Percentiles rank a stretch among this genome's conserved stretches.
Evolutionary conservation across 2,329 filamentous ascomycete species (phyloP).

Genomic region (Emergomyces pasteurianus): DNA sequence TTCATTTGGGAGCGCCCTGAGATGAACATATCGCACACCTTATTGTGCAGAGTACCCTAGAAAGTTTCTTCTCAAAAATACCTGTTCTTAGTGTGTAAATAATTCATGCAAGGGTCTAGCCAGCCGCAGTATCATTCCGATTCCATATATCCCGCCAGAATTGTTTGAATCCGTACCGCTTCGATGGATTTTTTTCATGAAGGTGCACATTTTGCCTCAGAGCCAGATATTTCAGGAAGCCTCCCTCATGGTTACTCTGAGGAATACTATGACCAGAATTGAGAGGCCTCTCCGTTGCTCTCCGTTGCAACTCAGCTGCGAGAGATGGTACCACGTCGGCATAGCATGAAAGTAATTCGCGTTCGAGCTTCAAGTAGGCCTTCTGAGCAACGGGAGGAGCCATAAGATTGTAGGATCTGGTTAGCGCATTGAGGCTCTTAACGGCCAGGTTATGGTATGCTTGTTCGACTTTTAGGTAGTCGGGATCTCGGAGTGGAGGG

Average conservation of each 20-base stretch:
- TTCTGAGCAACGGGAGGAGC: conserved; percentile 87
- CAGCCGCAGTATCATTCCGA: conserved; percentile 10
- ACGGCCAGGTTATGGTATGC: conserved; percentile 68
- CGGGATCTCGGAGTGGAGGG: conserved; percentile 62
- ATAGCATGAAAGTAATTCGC: conserved; percentile 71
- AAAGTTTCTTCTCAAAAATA: not conserved
- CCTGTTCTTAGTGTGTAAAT: not conserved
- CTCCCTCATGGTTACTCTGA: conserved; percentile 28
- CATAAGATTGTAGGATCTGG: conserved; percentile 88
- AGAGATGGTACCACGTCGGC: conserved; percentile 73
- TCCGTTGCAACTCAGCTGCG: conserved; percentile 57
- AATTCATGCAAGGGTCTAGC: not conserved
- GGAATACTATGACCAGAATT: conserved; percentile 5
- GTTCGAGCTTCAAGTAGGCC: conserved; percentile 72
- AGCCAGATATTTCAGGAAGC: conserved; percentile 52
- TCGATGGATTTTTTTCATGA: conserved; percentile 59
- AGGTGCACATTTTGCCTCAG: conserved; percentile 42
- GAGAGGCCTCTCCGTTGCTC: conserved; percentile 41
- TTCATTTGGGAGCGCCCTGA: not conserved
- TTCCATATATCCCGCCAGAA: conserved; percentile 76
- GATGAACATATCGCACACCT: not conserved
- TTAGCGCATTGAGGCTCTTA: conserved; percentile 63
- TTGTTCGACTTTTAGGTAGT: conserved; percentile 61
- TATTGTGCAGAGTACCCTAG: not conserved
- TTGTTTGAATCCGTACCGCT: conserved; percentile 71